Evolutionary conservation across 805 yeast genomes (phyloP).

Genomic region (Cyberlindnera veronae): DNA sequence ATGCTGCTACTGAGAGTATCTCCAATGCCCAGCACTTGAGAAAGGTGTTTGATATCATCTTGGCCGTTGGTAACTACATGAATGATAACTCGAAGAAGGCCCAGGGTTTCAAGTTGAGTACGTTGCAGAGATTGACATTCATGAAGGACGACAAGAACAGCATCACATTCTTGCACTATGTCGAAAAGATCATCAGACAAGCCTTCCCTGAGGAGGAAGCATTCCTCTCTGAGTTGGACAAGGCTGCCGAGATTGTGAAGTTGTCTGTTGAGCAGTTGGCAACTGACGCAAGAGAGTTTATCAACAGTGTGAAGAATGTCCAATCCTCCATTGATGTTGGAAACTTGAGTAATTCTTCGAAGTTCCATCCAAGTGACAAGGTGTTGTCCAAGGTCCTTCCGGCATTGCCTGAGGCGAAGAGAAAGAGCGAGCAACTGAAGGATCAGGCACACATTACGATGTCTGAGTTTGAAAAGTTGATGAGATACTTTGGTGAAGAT

Average conservation of each 20-base stretch:
- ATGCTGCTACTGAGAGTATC: conserved; percentile 54
- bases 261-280: conserved; percentile 60
- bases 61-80: conserved; percentile 77
- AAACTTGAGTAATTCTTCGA: conserved; percentile 56
- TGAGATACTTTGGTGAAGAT: conserved; percentile 74
- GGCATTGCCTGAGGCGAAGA: conserved; percentile 50
- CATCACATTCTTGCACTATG: conserved; percentile 69
- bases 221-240: conserved; percentile 58
- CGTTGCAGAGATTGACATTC: conserved; percentile 65
- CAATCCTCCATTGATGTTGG: conserved; percentile 57
- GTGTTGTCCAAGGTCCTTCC: conserved; percentile 53
- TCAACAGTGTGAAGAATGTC: conserved; percentile 47
- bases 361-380: conserved; percentile 64
- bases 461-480: conserved; percentile 50
- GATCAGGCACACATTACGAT: conserved; percentile 50
- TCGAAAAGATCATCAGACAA: conserved; percentile 62
- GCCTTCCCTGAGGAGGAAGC: conserved; percentile 62
- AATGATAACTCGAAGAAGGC: conserved; percentile 67
- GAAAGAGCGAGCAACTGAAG: conserved; percentile 46
- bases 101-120: conserved; percentile 64
- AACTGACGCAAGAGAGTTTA: conserved; percentile 54
- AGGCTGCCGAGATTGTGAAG: conserved; percentile 52
- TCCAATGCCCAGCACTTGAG: conserved; percentile 51
- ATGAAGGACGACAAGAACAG: conserved; percentile 65
- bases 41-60: conserved; percentile 59